These are phyloP conservation scores for Alternaria solani DNA, from an alignment of 2,329 filamentous ascomycete genomes.

Conservation along the genomic window DNA sequence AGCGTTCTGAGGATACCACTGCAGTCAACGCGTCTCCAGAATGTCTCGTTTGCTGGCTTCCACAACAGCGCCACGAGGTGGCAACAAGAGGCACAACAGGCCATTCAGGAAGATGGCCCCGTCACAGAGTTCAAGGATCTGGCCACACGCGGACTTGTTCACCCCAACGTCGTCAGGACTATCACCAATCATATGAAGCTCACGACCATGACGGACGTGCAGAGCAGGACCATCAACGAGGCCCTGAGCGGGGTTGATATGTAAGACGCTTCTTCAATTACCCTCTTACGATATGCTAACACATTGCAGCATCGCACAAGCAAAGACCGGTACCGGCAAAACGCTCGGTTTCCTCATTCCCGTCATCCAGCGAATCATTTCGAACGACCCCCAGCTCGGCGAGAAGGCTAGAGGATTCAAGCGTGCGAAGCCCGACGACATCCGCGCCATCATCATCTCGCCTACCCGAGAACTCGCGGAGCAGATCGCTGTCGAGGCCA, in stretches of 20 bases:
- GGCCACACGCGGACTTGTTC: constrained; percentile 60
- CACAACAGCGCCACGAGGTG: constrained; percentile 51
- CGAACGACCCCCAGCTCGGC: constrained; percentile 68
- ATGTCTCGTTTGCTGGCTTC: constrained; percentile 41
- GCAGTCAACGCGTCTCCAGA: constrained; percentile 28
- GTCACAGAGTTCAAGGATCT: constrained; percentile 58
- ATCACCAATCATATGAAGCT: constrained; percentile 79
- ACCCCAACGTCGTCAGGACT: constrained; percentile 70
- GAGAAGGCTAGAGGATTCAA: constrained; percentile 50
- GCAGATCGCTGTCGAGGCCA: constrained; percentile 75
- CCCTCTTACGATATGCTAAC: constrained; percentile 14
- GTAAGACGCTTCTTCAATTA: constrained; percentile 64
- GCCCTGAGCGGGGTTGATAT: constrained; percentile 83
- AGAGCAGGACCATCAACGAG: constrained; percentile 81
- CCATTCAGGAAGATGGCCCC: constrained; percentile 29
- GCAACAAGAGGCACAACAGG: constrained; percentile 40
- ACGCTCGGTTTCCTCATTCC: constrained; percentile 93
- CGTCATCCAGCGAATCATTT: constrained; percentile 79
- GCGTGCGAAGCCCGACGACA: constrained; percentile 60
- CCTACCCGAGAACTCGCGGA: constrained; percentile 70
- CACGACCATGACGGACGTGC: constrained; percentile 90
- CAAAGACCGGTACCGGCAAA: constrained; percentile 96
- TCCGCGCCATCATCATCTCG: constrained; percentile 68
- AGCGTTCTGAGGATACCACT: constrained; percentile 28
- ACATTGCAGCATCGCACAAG: constrained; percentile 73